Base-by-base conservation (phyloP, 306 rosid genomes). In the Vigna angularis region DNA sequence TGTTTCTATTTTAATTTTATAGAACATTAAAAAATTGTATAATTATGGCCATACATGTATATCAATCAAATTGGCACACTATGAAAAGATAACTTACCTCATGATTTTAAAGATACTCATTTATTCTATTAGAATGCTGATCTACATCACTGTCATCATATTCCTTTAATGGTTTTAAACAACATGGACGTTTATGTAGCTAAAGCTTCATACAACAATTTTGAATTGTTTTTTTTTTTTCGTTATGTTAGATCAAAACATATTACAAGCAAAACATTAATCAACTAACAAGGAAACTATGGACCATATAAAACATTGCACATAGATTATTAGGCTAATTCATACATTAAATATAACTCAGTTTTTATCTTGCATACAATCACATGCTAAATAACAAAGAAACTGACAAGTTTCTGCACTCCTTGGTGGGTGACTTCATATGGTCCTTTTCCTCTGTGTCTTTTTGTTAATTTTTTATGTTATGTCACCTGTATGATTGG, bases 91-190 rank as follows among this genome's bases (percentile, higher is more conserved):
- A 59, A 58, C 14, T 13, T 13, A 24, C 40, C 45, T 45, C 75
- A 9, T 17, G 12, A 9, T 30, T 62, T 45, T 34, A 50, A 20
- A 50, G 47, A 79, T 48, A 69, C 72, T 10, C 51, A 6, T 78
- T 58, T 24, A 70, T 53, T 63, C 56, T 44, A 65, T 64, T 69
- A 71, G 45, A 50, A 12, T 49, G 58, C 13, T 32, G 44, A 80
- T 11, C 20, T 55, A 16, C 48, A 5, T 66, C 17, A 73, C 58
- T 22, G 14, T 45, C 56, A 18, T 22, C 48, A 73, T 48, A 57
- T 34, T 44, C 26, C 16, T 42, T 28, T n/a, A 16, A 15, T 66
- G 16, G 44, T 16, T 63, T 63, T 38, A 20, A 34, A 55, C 57
- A 20, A 11, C 44, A 9, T 20, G 65, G 20, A 34, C 52, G 49